Evolutionary conservation across 2,329 filamentous ascomycete genomes (phyloP), one percentile per base, ranked within the genome.

Genomic region (Talaromyces atroroseus): DNA sequence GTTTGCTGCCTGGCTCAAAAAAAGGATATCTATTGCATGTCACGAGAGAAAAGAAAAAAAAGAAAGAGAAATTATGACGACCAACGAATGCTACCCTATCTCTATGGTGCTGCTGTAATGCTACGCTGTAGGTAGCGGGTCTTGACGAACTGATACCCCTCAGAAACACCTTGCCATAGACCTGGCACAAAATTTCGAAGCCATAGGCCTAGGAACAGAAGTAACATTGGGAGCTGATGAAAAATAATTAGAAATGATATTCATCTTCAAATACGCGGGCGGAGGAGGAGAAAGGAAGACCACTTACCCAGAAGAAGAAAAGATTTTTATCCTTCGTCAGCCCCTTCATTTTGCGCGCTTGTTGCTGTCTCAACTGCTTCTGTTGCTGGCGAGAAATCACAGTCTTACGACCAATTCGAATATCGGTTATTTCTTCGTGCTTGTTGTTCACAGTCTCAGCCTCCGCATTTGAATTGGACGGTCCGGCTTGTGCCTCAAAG

Each of bases 301-400:
- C 46, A 69, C 76, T 70, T 71, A 80, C 78, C 78, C 78, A 81
- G 60, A 81, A 69, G 63, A 79, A 78, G 64, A 78, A 80, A n/a
- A 80, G 68, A 60, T 80, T 80, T 57, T 76, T 70, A 61, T 81
- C 78, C 57, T 72, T 78, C 52, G 69, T 70, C 21, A 80, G 66
- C 24, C 73, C 72, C 66, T 80, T 80, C 67, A 80, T 74, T 53
- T 75, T 74, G 49, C 68, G 71, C 32, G 74, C 74, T 60, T 78
- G 76, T 49, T 77, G 74, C 50, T 71, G 70, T 55, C 75, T 67
- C 23, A 79, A 68, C 59, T 77, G 72, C 59, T 77, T 75, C 59
- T 78, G 74, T 54, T 78, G 74, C 58, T 76, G 73, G 23, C 69
- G 71, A 16, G 74, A 75, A 45, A 77, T 73, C 7, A 58, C 51